A percentile compares a stretch with the other conserved stretches of the same genome.
These are phyloP conservation scores for Phytopythium kandeliae DNA, from an alignment of 352 stramenopile genomes.

Conservation along the genomic window DNA sequence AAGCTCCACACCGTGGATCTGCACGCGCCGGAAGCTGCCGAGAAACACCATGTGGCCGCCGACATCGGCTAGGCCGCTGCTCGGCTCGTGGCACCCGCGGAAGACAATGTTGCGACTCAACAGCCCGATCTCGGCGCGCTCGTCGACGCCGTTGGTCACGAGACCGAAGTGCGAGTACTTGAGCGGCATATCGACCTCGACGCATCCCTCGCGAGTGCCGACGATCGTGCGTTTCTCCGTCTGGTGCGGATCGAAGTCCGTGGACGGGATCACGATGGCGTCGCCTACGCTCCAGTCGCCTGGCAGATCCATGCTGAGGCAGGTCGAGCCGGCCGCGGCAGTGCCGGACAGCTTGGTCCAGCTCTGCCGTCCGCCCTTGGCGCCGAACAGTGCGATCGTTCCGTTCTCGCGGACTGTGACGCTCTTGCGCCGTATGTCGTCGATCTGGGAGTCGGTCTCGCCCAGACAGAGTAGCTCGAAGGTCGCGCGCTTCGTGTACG, in stretches of 20 bases:
- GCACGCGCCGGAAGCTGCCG: constrained; percentile 19
- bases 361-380: constrained; percentile 17
- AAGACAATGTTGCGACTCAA: constrained; percentile 56
- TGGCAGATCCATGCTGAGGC: constrained; percentile 16
- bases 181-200: constrained; percentile 22
- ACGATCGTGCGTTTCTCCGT: constrained; percentile 31
- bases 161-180: constrained; percentile 31
- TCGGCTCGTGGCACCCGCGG: constrained; percentile 24
- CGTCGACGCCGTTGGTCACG: constrained; percentile 34
- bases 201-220: constrained; percentile 10
- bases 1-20: constrained; percentile 34
- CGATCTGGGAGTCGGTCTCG: constrained; percentile 1
- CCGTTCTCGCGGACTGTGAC: constrained; percentile 29
- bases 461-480: constrained; percentile 28
- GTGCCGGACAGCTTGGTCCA: constrained; percentile 28
- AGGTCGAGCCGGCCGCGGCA: constrained; percentile 12
- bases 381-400: constrained; percentile 21
- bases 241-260: constrained; percentile 32
- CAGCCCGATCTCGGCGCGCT: constrained; percentile 54
- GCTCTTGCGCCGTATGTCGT: constrained; percentile 29
- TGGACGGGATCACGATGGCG: constrained; percentile 32
- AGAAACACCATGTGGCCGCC: constrained; percentile 44
- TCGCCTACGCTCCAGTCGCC: constrained; percentile 31
- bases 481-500: constrained; percentile 28
- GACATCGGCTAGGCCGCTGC: constrained; percentile 7